Evolutionary conservation across 306 rosid genomes (phyloP), one percentile per base, ranked within the genome.

Genomic region (Prunus salicina): DNA sequence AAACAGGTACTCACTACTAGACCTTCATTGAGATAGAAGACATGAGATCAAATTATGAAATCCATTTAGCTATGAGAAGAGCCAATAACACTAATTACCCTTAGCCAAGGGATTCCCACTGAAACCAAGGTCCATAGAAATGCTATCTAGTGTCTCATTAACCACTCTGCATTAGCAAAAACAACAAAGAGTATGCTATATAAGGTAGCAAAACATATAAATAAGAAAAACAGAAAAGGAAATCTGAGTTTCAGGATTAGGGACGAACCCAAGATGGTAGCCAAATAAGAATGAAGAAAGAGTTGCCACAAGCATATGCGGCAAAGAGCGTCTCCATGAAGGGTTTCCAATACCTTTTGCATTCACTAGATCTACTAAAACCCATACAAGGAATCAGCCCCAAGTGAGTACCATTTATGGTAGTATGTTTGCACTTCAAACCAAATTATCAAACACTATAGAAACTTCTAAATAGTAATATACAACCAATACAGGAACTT

Each of bases 1-100:
- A 93, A 80, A 79, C 97, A 90, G 18, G 85, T 84, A 86, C 97
- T 93, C 79, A 93, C 97, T 24, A 90, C 97, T 58, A 93, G 93
- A 84, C 97, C 96, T 93, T 76, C 82, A 84, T 81, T 55, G 74
- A 82, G 66, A 89, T 32, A 75, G 61, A 81, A 73, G 45, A 46
- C 57, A 69, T 24, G 13, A 66, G 62, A 80, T 76, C 53, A 30
- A 58, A 45, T 56, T 67, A 82, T 62, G 52, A 58, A 45, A 65
- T 27, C 73, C 79, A 27, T 65, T 46, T 76, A 66, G 68, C 76
- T 10, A 24, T 51, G 52, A 25, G 19, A 14, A 3, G 8, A 18
- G 6, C 49, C n/a, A 18, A 52, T 19, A 7, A 24, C 19, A 58
- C 18, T 10, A 46, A 55, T 75, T 78, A 92, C 96, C 97, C 84